Evolutionary conservation across 371 early-diverging fungal species (phyloP).

Genomic region (Mucor mucedo): DNA sequence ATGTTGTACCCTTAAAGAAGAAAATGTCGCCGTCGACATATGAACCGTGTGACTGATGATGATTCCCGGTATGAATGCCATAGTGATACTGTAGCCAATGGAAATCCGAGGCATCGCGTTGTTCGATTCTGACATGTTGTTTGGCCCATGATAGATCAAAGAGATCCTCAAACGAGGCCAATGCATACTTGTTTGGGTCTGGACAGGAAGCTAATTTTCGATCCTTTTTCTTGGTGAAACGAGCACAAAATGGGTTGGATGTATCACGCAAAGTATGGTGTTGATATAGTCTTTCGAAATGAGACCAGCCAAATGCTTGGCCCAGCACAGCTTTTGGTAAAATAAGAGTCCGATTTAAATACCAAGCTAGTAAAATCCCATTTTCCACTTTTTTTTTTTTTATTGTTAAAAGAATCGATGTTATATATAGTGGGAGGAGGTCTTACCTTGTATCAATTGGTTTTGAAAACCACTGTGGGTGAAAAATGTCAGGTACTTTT

Average conservation of each 20-base stretch:
- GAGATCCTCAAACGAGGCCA: conserved; percentile 48
- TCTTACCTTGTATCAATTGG: conserved; percentile 57
- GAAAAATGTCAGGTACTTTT: conserved; percentile 60
- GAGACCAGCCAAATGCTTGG: conserved; percentile 55
- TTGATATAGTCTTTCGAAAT: conserved; percentile 37
- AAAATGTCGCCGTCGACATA: conserved; percentile 49
- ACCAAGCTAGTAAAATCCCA: conserved; percentile 60
- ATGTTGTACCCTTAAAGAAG: conserved; percentile 42
- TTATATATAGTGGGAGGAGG: too few relatives aligned
- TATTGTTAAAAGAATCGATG: too few relatives aligned
- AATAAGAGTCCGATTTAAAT: conserved; percentile 54
- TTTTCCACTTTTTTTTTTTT: conserved; percentile 51
- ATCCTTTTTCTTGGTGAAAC: conserved; percentile 11
- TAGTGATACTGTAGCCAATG: conserved; percentile 43
- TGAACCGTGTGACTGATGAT: conserved; percentile 12
- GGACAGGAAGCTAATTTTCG: conserved; percentile 38
- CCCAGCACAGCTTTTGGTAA: conserved; percentile 58
- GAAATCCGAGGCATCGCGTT: conserved; percentile 30
- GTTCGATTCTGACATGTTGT: conserved; percentile 43
- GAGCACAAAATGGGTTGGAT: conserved; percentile 12
- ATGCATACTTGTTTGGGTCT: conserved; percentile 32
- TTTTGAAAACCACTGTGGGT: conserved; percentile 68
- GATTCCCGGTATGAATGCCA: conserved; percentile 18
- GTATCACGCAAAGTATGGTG: conserved; percentile 49
- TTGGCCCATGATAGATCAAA: conserved; percentile 54